These are phyloP conservation scores for Rubus idaeus DNA, from an alignment of 306 rosid species.

Conservation along the genomic window DNA sequence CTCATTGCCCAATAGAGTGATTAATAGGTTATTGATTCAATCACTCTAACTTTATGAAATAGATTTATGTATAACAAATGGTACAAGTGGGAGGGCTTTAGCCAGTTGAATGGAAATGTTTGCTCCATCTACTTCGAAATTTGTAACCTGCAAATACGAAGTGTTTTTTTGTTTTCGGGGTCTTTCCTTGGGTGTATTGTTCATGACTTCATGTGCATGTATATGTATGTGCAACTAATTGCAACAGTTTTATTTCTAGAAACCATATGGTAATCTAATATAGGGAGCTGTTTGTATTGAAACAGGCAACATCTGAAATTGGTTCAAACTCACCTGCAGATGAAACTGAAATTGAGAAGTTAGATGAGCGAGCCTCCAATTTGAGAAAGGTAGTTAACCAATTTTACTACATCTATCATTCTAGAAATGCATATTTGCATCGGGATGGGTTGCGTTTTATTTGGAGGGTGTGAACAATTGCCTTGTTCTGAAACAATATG, in stretches of 20 bases:
- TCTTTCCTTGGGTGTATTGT: background rate
- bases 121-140: background rate
- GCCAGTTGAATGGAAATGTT: background rate
- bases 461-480: background rate
- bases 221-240: background rate
- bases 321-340: constrained; percentile 42
- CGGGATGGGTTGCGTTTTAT: background rate
- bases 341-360: constrained; percentile 68
- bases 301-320: constrained; percentile 59
- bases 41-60: no score
- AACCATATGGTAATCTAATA: constrained; percentile 22
- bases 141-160: background rate
- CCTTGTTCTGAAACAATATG: no score
- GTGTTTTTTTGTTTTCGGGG: background rate
- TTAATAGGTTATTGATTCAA: background rate
- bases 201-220: background rate
- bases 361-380: constrained; percentile 67
- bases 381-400: constrained; percentile 55
- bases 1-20: background rate
- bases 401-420: background rate
- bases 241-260: background rate
- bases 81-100: background rate
- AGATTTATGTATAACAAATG: no score
- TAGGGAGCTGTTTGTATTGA: background rate
- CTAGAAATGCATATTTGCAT: background rate